Evolutionary conservation across 306 rosid genomes (phyloP), one percentile per base, ranked within the genome.

Genomic region (Vigna reflexopilosa): DNA sequence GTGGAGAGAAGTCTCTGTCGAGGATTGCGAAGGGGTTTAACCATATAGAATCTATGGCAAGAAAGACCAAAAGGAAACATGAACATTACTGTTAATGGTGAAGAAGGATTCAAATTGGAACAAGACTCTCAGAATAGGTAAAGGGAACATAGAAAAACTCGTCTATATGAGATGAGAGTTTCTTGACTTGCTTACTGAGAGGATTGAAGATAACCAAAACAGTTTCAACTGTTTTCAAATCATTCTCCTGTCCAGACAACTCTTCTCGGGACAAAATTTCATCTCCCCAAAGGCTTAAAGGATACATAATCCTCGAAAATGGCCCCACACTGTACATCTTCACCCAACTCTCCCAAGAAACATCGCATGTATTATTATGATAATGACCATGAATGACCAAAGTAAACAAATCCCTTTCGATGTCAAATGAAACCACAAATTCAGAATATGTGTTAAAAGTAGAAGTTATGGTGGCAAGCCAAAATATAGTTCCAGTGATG

Each of bases 121-220:
- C 73, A 24, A 81, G 81, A 80, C 69, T 81, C 38, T 76, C 73
- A 4, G 6, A 30, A 70, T 76, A 71, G 40, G 55, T 38, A 48
- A 71, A 79, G 48, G 64, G 13, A 6, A 5, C 44, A 59, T 58
- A 69, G 11, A 9, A 16, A 58, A n/a, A 36, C 6, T 59, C 58
- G 13, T n/a, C 34, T 20, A 6, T 14, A 8, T 5, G 26, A 17
- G 67, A 15, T 4, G 70, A 42, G 7, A 81, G 51, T 2, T 16
- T 74, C 65, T 66, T 74, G 55, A 57, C 1, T 49, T 74, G 66
- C 34, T 74, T 67, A 12, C 12, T 67, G 2, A 4, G 4, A 5
- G 75, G 80, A 67, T 74, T 74, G 47, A 81, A 67, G 16, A 74
- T 24, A 0, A 73, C 40, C 0, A 80, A 9, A 51, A 57, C n/a